Conservation (phyloP, 1,284 basidiomycete genomes). For the Meira miltonrushii region DNA sequence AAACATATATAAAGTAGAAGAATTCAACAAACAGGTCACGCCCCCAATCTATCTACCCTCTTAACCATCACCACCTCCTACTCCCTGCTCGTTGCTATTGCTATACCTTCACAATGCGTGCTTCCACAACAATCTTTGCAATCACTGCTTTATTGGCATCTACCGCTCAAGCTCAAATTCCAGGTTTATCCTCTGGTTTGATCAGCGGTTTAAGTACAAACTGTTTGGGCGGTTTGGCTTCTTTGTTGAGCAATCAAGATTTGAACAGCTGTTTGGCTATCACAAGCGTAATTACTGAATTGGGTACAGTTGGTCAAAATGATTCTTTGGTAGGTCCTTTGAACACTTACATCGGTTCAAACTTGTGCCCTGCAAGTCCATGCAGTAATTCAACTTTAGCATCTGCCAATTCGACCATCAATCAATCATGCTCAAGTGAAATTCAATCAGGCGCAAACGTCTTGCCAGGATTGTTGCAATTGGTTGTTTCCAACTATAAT, state of each 20-base stretch:
- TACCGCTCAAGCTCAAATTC: background rate
- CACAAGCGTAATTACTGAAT: background rate
- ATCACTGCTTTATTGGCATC: background rate
- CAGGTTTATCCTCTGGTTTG: background rate
- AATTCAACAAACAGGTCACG: background rate
- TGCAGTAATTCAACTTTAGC: background rate
- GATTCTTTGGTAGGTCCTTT: constrained; percentile 2
- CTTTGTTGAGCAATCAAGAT: background rate
- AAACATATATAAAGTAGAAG: background rate
- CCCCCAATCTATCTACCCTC: background rate
- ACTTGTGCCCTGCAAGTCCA: background rate
- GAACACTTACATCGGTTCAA: background rate
- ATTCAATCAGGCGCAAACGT: background rate
- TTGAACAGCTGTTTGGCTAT: background rate
- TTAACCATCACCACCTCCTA: background rate
- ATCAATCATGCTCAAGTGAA: background rate
- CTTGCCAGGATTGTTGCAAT: background rate
- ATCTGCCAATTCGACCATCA: background rate
- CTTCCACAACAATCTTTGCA: background rate
- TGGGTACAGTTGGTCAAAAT: background rate
- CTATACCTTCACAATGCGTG: background rate
- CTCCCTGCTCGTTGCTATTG: background rate
- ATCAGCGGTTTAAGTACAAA: background rate
- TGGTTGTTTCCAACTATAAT: background rate
- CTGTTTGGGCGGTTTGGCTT: background rate